Evolutionary conservation across 2,329 filamentous ascomycete genomes (phyloP).

Genomic region (Aspergillus nomiae): DNA sequence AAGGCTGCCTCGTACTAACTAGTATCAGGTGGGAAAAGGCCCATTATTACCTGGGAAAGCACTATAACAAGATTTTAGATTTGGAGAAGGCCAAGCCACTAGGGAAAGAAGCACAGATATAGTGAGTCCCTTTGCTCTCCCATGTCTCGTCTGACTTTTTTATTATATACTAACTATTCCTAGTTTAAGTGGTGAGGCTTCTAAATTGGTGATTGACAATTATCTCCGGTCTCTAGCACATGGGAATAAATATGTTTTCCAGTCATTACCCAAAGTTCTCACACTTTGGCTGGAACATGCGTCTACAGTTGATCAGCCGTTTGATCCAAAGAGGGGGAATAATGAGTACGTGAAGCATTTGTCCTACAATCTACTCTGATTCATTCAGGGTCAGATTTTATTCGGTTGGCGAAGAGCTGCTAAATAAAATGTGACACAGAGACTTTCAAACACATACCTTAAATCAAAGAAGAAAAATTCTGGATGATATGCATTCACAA

Average conservation of each 20-base stretch:
- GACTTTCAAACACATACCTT: conserved; percentile 52
- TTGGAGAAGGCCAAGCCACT: conserved; percentile 77
- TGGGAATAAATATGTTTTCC: conserved; percentile 94
- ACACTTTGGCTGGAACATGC: conserved; percentile 95
- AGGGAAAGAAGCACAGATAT: conserved; percentile 75
- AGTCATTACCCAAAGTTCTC: conserved; percentile 86
- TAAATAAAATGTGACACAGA: conserved; percentile 22
- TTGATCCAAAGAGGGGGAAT: conserved; percentile 53
- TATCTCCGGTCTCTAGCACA: conserved; percentile 84
- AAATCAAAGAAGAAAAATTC: conserved; percentile 61
- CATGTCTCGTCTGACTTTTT: neutral
- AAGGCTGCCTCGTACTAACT: conserved; percentile 8
- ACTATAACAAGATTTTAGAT: conserved; percentile 95
- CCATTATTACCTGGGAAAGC: conserved; percentile 93
- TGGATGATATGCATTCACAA: conserved; percentile 71
- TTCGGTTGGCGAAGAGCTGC: neutral
- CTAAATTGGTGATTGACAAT: conserved; percentile 89
- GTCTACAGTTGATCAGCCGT: conserved; percentile 66
- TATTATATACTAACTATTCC: conserved; percentile 28
- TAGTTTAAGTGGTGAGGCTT: conserved; percentile 74
- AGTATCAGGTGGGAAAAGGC: conserved; percentile 84
- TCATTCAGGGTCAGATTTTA: neutral
- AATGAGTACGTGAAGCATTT: conserved; percentile 40
- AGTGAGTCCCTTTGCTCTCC: conserved; percentile 38
- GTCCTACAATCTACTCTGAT: neutral